phyloP scores from a whole-genome alignment of 192 early-diverging fungal genomes.

The Pilobolus umbonatus region DNA sequence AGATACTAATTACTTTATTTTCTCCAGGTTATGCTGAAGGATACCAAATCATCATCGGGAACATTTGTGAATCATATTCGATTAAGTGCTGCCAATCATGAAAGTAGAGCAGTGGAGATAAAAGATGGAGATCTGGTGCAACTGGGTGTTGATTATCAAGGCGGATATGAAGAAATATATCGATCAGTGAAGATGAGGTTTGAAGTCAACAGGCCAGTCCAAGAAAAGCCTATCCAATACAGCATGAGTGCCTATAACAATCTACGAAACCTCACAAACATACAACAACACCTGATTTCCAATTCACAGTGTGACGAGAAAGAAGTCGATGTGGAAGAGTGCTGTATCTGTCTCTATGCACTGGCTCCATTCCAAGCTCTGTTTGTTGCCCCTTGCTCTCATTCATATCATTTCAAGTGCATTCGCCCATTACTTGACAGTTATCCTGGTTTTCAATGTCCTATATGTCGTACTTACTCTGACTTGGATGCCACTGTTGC shows the following conservation, averaged over 20 bases:
- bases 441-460: slow-evolving; percentile 71
- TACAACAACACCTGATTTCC: slow-evolving; percentile 8
- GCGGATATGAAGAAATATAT: slow-evolving; percentile 77
- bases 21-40: slow-evolving; percentile 68
- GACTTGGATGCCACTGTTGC: slow-evolving; percentile 71
- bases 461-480: slow-evolving; percentile 80
- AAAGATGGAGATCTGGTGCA: slow-evolving; percentile 82
- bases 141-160: slow-evolving; percentile 87
- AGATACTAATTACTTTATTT: neutral
- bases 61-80: slow-evolving; percentile 89
- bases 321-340: slow-evolving; percentile 45
- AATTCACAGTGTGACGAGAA: neutral
- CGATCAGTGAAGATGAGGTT: slow-evolving; percentile 76
- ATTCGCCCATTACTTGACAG: slow-evolving; percentile 63
- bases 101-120: slow-evolving; percentile 66
- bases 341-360: slow-evolving; percentile 80
- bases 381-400: slow-evolving; percentile 81
- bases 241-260: slow-evolving; percentile 39
- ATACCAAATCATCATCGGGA: slow-evolving; percentile 84
- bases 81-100: slow-evolving; percentile 71
- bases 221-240: slow-evolving; percentile 47
- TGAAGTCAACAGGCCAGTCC: slow-evolving; percentile 55
- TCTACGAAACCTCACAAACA: slow-evolving; percentile 23
- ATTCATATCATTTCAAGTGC: slow-evolving; percentile 86
- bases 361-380: slow-evolving; percentile 77